A percentile compares a stretch with the other conserved stretches of the same genome.
These are phyloP conservation scores for Fusarium sp. DNA, from an alignment of 2,329 filamentous ascomycete genomes.

Conservation along the genomic window DNA sequence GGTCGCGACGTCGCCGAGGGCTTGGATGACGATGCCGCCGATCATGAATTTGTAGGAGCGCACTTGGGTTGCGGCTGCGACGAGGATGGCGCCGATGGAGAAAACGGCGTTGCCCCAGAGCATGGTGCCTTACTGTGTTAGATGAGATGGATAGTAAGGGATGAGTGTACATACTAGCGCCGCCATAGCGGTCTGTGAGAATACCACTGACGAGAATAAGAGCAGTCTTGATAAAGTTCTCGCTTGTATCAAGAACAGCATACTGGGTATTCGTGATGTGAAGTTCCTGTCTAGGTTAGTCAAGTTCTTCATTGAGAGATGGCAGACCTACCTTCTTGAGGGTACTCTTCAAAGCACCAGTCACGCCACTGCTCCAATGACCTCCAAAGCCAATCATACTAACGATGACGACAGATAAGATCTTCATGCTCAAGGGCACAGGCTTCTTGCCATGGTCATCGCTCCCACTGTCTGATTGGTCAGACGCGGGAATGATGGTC, in stretches of 20 bases:
- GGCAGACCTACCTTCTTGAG: constrained; percentile 60
- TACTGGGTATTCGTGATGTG: constrained; percentile 69
- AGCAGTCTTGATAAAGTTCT: constrained; percentile 69
- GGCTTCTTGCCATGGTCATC: constrained; percentile 36
- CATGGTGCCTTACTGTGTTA: constrained; percentile 53
- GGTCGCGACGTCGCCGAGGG: constrained; percentile 71
- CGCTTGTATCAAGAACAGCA: constrained; percentile 67
- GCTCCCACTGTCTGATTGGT: constrained; percentile 23
- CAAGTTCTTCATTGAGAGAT: fast-evolving
- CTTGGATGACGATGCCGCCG: constrained; percentile 63
- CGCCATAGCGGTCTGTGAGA: constrained; percentile 67
- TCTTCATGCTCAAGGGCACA: constrained; percentile 46
- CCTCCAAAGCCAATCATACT: constrained; percentile 68
- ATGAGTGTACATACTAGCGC: constrained; percentile 55
- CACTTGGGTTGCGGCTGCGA: constrained; percentile 66
- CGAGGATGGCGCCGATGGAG: constrained; percentile 66
- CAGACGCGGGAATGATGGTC: constrained; percentile 5
- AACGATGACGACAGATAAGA: constrained; percentile 59
- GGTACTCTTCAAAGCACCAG: constrained; percentile 69
- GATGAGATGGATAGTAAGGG: too few relatives aligned
- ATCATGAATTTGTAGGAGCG: constrained; percentile 71
- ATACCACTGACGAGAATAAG: constrained; percentile 65
- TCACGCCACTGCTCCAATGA: constrained; percentile 69
- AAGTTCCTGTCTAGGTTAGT: constrained; percentile 53
- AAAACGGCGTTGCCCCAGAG: constrained; percentile 71